A percentile compares a stretch with the other conserved stretches of the same genome.
Conservation (phyloP, 257 asterid genomes). For the Craterostigma plantagineum region DNA sequence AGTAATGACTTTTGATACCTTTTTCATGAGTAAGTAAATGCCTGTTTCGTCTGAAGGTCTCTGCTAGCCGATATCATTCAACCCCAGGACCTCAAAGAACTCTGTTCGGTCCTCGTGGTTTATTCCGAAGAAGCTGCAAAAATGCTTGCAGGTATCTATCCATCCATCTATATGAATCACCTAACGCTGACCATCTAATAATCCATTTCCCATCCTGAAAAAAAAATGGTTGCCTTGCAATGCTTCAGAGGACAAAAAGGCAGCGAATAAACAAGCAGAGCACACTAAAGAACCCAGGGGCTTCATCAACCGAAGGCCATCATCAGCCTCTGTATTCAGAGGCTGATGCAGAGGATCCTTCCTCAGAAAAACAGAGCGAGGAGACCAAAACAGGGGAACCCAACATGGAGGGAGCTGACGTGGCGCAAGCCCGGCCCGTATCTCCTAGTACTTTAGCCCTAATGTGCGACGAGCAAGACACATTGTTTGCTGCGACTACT, state of each 20-base stretch:
- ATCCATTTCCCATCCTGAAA: neutral
- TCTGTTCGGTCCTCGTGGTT: conserved; percentile 88
- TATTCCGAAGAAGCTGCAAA: conserved; percentile 79
- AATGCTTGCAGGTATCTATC: conserved; percentile 65
- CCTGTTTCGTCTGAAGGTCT: conserved; percentile 40
- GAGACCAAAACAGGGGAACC: conserved; percentile 27
- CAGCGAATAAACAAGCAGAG: conserved; percentile 28
- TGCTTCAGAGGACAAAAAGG: conserved; percentile 40
- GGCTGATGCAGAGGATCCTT: conserved; percentile 17
- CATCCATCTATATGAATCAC: neutral
- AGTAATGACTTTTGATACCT: conserved; percentile 5
- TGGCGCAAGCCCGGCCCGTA: conserved; percentile 58
- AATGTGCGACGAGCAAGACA: conserved; percentile 85
- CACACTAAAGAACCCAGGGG: conserved; percentile 25
- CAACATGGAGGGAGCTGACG: conserved; percentile 43
- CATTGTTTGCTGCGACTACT: conserved; percentile 44
- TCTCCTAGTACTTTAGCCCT: conserved; percentile 94
- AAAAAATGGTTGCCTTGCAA: conserved; percentile 5
- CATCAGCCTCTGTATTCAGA: conserved; percentile 21
- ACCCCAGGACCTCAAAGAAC: conserved; percentile 88
- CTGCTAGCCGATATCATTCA: conserved; percentile 84
- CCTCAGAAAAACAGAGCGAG: conserved; percentile 24
- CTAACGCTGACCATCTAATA: neutral
- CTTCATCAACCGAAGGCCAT: conserved; percentile 33
- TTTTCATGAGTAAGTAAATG: conserved; percentile 24